Conservation (phyloP, 768 basidiomycete species). For the Lentinula aciculospora region DNA sequence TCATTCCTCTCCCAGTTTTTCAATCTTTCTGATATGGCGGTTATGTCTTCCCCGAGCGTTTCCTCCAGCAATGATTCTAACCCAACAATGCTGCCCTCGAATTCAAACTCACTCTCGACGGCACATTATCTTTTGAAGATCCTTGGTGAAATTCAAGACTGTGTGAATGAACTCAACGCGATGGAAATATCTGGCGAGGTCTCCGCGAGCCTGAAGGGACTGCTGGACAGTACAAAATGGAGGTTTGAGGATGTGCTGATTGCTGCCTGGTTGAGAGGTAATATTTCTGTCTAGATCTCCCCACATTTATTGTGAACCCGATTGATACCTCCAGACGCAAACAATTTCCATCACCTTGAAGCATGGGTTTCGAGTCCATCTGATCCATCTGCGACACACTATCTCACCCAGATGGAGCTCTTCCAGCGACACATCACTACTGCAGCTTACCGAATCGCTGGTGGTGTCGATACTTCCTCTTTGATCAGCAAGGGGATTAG, state of each 20-base stretch:
- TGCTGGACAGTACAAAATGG: slow-evolving; percentile 84
- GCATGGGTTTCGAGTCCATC: slow-evolving; percentile 68
- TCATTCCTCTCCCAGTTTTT: slow-evolving; percentile 85
- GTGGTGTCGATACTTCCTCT: slow-evolving; percentile 59
- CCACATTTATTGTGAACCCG: not conserved
- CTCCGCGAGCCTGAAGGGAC: slow-evolving; percentile 56
- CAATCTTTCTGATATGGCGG: slow-evolving; percentile 69
- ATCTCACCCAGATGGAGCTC: slow-evolving; percentile 69
- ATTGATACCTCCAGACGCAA: slow-evolving; percentile 59
- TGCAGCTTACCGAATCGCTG: slow-evolving; percentile 74
- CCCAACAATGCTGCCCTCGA: slow-evolving; percentile 58
- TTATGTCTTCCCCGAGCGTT: slow-evolving; percentile 45
- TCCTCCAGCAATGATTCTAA: slow-evolving; percentile 28
- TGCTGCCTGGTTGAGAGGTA: slow-evolving; percentile 80
- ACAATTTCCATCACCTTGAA: slow-evolving; percentile 78
- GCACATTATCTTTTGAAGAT: slow-evolving; percentile 77
- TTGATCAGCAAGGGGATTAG: slow-evolving; percentile 42
- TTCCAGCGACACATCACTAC: slow-evolving; percentile 80
- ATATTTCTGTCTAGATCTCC: not conserved
- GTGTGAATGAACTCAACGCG: slow-evolving; percentile 69
- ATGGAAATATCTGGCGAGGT: slow-evolving; percentile 82
- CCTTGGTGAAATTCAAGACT: slow-evolving; percentile 82
- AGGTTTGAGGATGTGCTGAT: slow-evolving; percentile 80
- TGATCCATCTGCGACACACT: slow-evolving; percentile 65
- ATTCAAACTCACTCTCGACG: slow-evolving; percentile 79